Evolutionary conservation across 2,329 filamentous ascomycete species (phyloP), one percentile per base, ranked within the genome.

Genomic region (Neobulgaria alba): DNA sequence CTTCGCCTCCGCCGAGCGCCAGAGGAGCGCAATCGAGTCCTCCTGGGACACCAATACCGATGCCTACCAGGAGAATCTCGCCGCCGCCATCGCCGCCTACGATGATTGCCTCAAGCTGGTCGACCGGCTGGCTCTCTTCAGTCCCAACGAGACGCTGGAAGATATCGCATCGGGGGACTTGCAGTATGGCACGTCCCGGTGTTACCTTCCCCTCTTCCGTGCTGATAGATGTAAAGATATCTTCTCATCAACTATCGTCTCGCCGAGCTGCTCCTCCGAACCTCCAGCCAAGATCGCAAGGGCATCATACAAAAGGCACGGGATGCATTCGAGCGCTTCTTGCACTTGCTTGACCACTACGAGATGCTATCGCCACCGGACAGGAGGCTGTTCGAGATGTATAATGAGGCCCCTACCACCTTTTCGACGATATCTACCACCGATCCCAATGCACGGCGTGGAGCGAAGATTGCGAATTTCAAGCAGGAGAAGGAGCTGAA

Each of bases 401-500:
- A 92, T 63, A 71, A 72, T 38, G 84, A 92, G 41, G 73, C 80
- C 17, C 82, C 81, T 3, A 67, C 69, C n/a, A 66, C 67, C 1
- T 95, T 95, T 61, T 80, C 80, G 35, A 80, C 85, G 2, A 77
- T 83, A 14, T 73, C 78, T 14, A 73, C 73, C 7, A 71, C 67
- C 17, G 60, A 85, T 62, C 75, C 85, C 3, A 75, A 80, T 15
- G 75, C 78, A 20, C 75, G 82, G 47, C 74, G 92, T 51, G 81
- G 89, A 42, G 77, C 79, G 34, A 98, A 96, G 65, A 94, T 98
- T 52, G 74, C 78, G 33, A 79, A 84, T 46, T 95, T 88, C 64
- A 80, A 77, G 54, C 76, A 85, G 38, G 92, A 96, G 62, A 95
- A 92, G 61, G 79, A 83, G 47, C 64, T 98, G 45, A 88, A 86